Evolutionary conservation across 2,329 filamentous ascomycete species (phyloP), one percentile per base, ranked within the genome.

Genomic region (Penicillium corylophilum): DNA sequence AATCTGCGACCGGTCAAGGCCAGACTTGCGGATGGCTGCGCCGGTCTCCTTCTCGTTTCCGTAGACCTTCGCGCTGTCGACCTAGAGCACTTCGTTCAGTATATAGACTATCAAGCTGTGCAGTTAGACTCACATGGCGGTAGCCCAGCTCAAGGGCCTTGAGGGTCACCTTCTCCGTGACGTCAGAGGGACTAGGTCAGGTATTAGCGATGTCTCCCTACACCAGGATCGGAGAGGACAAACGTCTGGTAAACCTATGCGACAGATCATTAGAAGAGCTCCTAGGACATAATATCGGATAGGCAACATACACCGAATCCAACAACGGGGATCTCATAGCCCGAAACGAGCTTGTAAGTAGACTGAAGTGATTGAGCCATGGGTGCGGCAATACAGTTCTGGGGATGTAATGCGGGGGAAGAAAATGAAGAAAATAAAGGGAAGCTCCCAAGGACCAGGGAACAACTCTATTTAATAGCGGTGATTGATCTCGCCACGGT

Each of bases 1-100:
- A 49, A 85, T 72, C 31, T 82, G 69, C 22, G 76, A 74, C 7
- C 84, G 78, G 12, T 79, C 76, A 43, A 85, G 63, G 2, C 74
- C 73, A 6, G 79, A 78, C 47, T 74, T 73, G 1, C 73, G 67
- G 54, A 86, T 80, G 9, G 81, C 83, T 12, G 72, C 67, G 1
- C 75, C 77, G 45, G 79, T 80, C 39, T 82, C 77, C 9, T 70
- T 71, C 69, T 86, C 83, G 56, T 86, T 86, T 33, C 71, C 71
- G 65, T 86, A 86, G 22, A 68, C 74, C 10, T 77, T 76, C 2
- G 83, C 82, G 1, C 79, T 81, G 66, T 86, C 83, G 55, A 85
- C 71, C 77, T 80, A 41, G 8, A 22, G 8, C 31, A 10, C 15
- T 12, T 22, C 16, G 12, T 22, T 45, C 18, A 44, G n/a, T n/a